Evolutionary conservation across 768 basidiomycete species (phyloP).

Genomic region (Xanthoconium stramineum): DNA sequence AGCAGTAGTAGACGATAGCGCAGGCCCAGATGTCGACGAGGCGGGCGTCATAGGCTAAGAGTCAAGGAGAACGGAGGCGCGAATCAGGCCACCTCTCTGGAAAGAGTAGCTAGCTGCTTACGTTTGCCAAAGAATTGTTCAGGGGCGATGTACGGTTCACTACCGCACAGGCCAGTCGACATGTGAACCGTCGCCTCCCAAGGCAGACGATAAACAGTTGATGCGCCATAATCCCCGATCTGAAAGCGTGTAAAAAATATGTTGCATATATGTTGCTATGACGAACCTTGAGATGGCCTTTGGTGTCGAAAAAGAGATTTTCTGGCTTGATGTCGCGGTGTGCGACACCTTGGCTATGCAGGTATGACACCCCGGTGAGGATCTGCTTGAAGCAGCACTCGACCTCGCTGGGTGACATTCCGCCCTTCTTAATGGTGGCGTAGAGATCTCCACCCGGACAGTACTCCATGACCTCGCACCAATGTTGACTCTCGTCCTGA

Average conservation of each 20-base stretch:
- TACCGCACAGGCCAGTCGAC: slow-evolving; percentile 95
- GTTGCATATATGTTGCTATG: neutral
- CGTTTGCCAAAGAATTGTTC: slow-evolving; percentile 97
- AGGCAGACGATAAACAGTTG: slow-evolving; percentile 97
- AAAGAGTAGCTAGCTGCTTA: slow-evolving; percentile 49
- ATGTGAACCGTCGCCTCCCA: slow-evolving; percentile 98
- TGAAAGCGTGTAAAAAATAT: slow-evolving; percentile 32
- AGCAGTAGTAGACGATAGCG: slow-evolving; percentile 96
- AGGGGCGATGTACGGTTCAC: slow-evolving; percentile 98
- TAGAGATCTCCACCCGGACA: slow-evolving; percentile 98
- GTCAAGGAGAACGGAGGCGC: slow-evolving; percentile 10
- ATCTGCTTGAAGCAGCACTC: slow-evolving; percentile 99
- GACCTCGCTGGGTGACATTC: slow-evolving; percentile 87
- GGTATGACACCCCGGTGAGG: slow-evolving; percentile 79
- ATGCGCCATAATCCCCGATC: slow-evolving; percentile 99
- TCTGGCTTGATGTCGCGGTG: slow-evolving; percentile 99
- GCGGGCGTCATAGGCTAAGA: slow-evolving; percentile 90
- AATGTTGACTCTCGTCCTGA: slow-evolving; percentile 94
- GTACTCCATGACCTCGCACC: slow-evolving; percentile 99
- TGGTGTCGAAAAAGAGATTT: slow-evolving; percentile 91
- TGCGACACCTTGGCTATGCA: slow-evolving; percentile 95
- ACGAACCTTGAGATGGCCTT: slow-evolving; percentile 88
- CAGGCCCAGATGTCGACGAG: slow-evolving; percentile 98
- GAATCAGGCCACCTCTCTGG: slow-evolving; percentile 38
- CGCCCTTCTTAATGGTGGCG: slow-evolving; percentile 97